Evolutionary conservation across 2,329 filamentous ascomycete genomes (phyloP), one percentile per base, ranked within the genome.

Genomic region (Cercospora citrullina): DNA sequence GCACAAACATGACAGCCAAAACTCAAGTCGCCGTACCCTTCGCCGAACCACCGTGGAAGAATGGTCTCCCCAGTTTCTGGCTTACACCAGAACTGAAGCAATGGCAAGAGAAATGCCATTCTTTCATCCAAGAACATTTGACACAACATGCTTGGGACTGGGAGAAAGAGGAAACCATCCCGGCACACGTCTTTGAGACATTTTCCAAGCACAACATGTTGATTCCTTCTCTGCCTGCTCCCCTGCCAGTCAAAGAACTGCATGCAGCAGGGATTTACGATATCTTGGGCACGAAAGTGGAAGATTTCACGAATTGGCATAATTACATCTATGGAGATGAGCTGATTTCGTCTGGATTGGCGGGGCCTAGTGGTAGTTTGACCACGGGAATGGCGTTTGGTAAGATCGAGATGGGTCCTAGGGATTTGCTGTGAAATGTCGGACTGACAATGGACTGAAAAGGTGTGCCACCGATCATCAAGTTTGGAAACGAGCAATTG

Each of bases 261-360:
- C 89, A 89, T 77, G 85, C 82, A 55, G 74, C 90, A 18, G 90
- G 88, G 0, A 88, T 93, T 57, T 80, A 87, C 66, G 86, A 90
- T 72, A 86, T 93, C 48, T 81, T 89, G 0, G 90, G 89, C 1
- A 78, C 90, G 1, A 88, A 87, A 71, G 86, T 93, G 1, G 90
- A 93, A 75, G 89, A 93, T 28, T 93, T 89, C 80, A 90, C 92
- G 74, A 89, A 89, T 71, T 81, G 91, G 9, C 90, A 93, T 75
- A 87, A 85, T 0, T 83, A 88, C 64, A 92, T 93, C 61, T 93
- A 89, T 74, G 80, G 81, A 4, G 90, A 93, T 74, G 91, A 92
- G 85, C 87, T 93, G 85, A 81, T 84, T 16, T 85, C 90, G 14
- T 85, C 84, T 1, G 91, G 91, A 10, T 81, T 92, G 10, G 80